Evolutionary conservation across 139 green algal species (phyloP).

Genomic region (Volvox reticuliferus): DNA sequence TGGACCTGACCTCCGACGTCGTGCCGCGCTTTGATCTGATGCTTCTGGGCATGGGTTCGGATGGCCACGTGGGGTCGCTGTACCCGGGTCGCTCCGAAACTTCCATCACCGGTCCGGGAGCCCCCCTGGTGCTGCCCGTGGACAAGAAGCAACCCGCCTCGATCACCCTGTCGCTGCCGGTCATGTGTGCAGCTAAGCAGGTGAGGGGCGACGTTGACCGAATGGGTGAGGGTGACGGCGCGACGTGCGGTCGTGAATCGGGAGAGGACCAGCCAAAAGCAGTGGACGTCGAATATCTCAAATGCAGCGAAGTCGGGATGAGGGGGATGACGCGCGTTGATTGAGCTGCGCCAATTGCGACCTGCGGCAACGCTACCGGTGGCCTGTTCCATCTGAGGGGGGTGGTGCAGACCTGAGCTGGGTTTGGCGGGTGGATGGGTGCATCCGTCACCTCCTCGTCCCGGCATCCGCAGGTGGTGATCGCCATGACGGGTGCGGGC

Average conservation of each 20-base stretch:
- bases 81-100: slow-evolving; percentile 53
- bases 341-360: too few species aligned
- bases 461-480: slow-evolving; percentile 40
- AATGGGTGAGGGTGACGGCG: too few species aligned
- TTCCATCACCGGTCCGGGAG: neutral
- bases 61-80: slow-evolving; percentile 63
- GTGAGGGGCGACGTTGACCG: neutral
- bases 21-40: slow-evolving; percentile 61
- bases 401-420: too few species aligned
- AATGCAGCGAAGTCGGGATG: too few species aligned
- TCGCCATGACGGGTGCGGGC: slow-evolving; percentile 53
- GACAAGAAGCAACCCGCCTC: slow-evolving; percentile 30
- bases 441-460: too few species aligned
- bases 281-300: too few species aligned
- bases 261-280: too few species aligned
- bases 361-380: too few species aligned
- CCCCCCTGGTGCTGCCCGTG: slow-evolving; percentile 50
- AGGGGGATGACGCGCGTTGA: too few species aligned
- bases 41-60: slow-evolving; percentile 65
- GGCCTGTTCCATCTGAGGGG: too few species aligned
- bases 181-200: slow-evolving; percentile 53
- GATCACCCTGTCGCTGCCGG: slow-evolving; percentile 61
- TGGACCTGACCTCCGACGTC: slow-evolving; percentile 30
- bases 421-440: too few species aligned
- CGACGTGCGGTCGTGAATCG: too few species aligned